phyloP scores from a whole-genome alignment of 768 basidiomycete species.

The Suillus plorans region DNA sequence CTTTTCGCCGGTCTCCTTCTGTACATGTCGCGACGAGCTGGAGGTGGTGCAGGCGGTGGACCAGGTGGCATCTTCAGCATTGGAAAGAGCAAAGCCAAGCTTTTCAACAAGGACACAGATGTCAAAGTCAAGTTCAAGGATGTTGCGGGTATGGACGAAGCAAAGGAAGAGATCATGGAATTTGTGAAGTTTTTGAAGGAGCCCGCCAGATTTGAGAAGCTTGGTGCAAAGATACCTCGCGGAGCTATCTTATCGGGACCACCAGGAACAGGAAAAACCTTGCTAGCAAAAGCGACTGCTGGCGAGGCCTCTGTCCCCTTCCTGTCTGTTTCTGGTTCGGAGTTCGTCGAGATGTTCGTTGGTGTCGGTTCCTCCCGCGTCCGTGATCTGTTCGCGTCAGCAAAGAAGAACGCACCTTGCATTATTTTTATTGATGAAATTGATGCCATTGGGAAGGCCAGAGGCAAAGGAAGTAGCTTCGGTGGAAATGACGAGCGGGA shows the following conservation, averaged over 20 bases:
- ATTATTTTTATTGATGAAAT: constrained; percentile 99
- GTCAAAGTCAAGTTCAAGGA: constrained; percentile 93
- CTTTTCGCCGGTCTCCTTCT: constrained; percentile 88
- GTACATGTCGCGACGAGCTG: constrained; percentile 79
- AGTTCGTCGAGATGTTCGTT: constrained; percentile 99
- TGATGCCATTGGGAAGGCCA: constrained; percentile 95
- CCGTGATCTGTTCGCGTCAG: constrained; percentile 94
- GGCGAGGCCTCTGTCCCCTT: constrained; percentile 98
- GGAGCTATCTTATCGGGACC: constrained; percentile 94
- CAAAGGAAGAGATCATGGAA: constrained; percentile 99
- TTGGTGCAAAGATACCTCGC: constrained; percentile 97
- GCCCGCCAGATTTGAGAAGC: constrained; percentile 88
- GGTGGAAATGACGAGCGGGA: constrained; percentile 98
- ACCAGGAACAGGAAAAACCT: constrained; percentile 97
- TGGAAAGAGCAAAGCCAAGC: constrained; percentile 90
- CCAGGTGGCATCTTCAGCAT: constrained; percentile 95
- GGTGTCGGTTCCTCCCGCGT: constrained; percentile 98
- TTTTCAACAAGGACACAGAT: constrained; percentile 97
- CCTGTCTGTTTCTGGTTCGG: constrained; percentile 97
- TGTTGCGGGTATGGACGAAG: constrained; percentile 99
- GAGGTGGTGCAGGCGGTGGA: constrained; percentile 55
- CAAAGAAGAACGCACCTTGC: constrained; percentile 96
- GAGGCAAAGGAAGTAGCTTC: constrained; percentile 73
- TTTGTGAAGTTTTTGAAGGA: constrained; percentile 99
- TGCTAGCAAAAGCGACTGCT: constrained; percentile 97